Conservation (phyloP, 495 filamentous ascomycete genomes). For the Copromyces sp. region DNA sequence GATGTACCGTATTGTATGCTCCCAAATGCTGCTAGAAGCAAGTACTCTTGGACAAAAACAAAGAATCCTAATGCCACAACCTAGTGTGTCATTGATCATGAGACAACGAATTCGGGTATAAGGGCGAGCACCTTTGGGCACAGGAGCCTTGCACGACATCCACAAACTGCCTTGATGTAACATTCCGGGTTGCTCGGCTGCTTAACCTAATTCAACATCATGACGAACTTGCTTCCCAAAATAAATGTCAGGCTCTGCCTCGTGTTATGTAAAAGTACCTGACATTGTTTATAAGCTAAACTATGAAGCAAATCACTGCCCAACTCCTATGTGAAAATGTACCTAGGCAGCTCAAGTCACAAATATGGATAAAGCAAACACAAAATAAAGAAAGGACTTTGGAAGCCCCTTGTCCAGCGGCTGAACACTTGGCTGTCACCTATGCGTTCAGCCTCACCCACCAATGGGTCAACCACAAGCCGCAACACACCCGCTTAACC, state of each 20-base stretch:
- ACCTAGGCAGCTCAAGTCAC: neutral
- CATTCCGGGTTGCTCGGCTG: neutral
- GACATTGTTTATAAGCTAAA: neutral
- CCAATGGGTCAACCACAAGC: neutral
- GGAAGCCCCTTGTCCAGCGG: neutral
- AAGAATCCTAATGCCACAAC: neutral
- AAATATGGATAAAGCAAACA: neutral
- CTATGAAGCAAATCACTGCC: neutral
- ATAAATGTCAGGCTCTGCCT: neutral
- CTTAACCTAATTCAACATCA: neutral
- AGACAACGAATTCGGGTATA: neutral
- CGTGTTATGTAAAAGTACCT: neutral
- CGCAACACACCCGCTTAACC: neutral
- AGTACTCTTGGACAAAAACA: neutral
- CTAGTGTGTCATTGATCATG: neutral
- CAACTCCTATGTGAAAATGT: neutral
- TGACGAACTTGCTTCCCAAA: neutral
- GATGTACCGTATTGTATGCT: neutral
- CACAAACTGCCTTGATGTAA: neutral
- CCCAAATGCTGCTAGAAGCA: neutral
- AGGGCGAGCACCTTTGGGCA: neutral
- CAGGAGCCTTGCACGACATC: neutral
- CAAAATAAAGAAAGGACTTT: neutral
- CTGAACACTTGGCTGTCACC: neutral
- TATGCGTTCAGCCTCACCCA: neutral